These are phyloP conservation scores for Neurospora crassa DNA, from an alignment of 2,329 filamentous ascomycete genomes.

Conservation along the genomic window DNA sequence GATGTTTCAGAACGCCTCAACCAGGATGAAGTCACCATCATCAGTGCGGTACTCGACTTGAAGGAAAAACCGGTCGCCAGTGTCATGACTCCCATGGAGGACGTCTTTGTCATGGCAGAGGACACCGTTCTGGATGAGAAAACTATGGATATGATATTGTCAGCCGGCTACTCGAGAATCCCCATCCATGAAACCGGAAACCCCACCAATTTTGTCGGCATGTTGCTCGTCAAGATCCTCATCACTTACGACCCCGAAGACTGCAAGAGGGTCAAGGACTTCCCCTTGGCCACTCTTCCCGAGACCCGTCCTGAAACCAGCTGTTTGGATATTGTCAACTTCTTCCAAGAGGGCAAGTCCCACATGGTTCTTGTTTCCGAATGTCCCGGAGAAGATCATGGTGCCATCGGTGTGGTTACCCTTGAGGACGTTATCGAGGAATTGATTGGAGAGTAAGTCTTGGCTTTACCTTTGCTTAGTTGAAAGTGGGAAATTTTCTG, in stretches of 20 bases:
- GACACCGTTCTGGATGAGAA: constrained; percentile 86
- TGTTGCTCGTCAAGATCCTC: constrained; percentile 96
- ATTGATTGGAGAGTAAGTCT: constrained; percentile 83
- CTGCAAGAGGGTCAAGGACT: constrained; percentile 74
- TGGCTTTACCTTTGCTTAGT: neutral
- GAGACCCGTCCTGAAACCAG: constrained; percentile 93
- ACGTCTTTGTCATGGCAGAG: constrained; percentile 94
- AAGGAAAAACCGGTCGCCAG: constrained; percentile 92
- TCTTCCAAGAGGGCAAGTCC: constrained; percentile 98
- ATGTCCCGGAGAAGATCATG: constrained; percentile 77
- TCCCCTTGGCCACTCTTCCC: constrained; percentile 84
- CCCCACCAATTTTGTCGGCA: constrained; percentile 82
- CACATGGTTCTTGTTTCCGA: constrained; percentile 98
- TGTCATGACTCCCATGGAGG: constrained; percentile 98
- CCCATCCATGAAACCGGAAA: constrained; percentile 86
- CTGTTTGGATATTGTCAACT: constrained; percentile 97
- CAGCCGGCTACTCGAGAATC: constrained; percentile 90
- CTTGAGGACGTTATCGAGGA: constrained; percentile 98
- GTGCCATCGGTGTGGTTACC: constrained; percentile 87
- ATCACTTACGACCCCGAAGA: constrained; percentile 99
- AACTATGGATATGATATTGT: constrained; percentile 90
- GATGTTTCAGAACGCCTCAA: constrained; percentile 82
- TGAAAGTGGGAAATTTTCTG: constrained; percentile 6
- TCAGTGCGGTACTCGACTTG: constrained; percentile 88
- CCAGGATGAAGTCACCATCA: constrained; percentile 97